Evolutionary conservation across 352 stramenopile species (phyloP), one percentile per base, ranked within the genome.

Genomic region (Phytophthora syringae): DNA sequence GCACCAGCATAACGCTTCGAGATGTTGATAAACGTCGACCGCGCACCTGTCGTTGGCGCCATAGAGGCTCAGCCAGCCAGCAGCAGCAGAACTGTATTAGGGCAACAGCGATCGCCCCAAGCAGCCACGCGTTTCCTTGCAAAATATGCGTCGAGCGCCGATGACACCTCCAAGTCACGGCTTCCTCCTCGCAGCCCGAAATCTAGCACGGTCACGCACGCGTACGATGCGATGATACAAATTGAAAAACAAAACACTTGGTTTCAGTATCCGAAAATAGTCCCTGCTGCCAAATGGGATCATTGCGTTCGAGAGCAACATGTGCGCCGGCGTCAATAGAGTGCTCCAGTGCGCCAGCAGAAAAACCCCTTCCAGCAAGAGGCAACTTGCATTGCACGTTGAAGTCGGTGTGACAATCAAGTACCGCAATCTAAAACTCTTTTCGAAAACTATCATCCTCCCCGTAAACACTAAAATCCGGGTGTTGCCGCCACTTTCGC

Each of bases 111-210:
- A 20, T 51, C 55, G 7, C 18, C 20, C 57, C 57, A 65, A 65
- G 57, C 49, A 66, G 20, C 54, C 24, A 40, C 39, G 48, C 59
- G 43, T 62, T 67, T 62, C 62, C 60, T 62, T 62, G 60, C 42
- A 55, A 50, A 55, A 42, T 16, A 13, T 10, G 16, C 32, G 13
- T 37, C 11, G 24, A 5, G 13, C 18, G 21, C 13, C 13, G 32
- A 39, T 68, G 60, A 68, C 60, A 52, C 34, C 52, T 32, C 22
- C 32, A 16, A 25, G 60, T 67, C 60, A 67, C 43, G 21, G 9
- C 52, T 9, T 9, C 27, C 10, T 37, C 16, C 30, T 16, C 16
- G 30, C 3, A 36, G 3, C 9, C 15, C 28, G 16, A 13, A 37
- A 16, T 37, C 16, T 37, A 13, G 28, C 28, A 9, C n/a, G n/a